Evolutionary conservation across 148 eudicot species (phyloP).

Genomic region (Cornus suecica): DNA sequence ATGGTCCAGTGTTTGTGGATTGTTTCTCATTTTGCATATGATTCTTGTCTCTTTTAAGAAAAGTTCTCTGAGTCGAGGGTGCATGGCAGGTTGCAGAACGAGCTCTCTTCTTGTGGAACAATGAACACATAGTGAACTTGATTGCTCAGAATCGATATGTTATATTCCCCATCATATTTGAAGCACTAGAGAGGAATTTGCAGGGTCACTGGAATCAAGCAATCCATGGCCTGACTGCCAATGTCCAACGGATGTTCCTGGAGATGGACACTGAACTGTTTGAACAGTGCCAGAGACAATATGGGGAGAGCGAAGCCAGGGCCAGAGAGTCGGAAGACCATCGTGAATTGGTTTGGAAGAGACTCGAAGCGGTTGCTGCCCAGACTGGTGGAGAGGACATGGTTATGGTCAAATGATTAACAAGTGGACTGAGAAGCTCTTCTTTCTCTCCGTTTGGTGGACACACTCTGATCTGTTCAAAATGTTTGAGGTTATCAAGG

Average conservation of each 20-base stretch:
- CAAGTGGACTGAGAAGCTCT: neutral
- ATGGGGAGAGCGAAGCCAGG: conserved; percentile 26
- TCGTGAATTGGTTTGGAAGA: conserved; percentile 37
- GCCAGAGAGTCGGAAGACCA: conserved; percentile 29
- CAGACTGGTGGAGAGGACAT: conserved; percentile 25
- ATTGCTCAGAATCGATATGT: conserved; percentile 42
- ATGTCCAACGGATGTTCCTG: conserved; percentile 44
- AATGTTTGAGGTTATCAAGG: neutral
- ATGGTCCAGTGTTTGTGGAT: neutral
- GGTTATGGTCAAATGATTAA: conserved; percentile 26
- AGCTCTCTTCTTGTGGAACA: conserved; percentile 56
- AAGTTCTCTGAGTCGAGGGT: conserved; percentile 8
- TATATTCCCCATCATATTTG: conserved; percentile 43
- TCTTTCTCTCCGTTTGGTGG: neutral
- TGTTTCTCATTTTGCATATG: neutral
- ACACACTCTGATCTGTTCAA: neutral
- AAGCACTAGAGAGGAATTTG: conserved; percentile 40
- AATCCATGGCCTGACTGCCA: conserved; percentile 41
- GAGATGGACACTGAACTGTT: conserved; percentile 49
- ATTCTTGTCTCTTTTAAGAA: neutral
- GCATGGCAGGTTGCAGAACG: conserved; percentile 49
- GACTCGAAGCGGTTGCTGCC: conserved; percentile 38
- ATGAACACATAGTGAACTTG: conserved; percentile 44
- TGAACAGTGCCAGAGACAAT: conserved; percentile 37
- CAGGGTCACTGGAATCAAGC: conserved; percentile 51